These are phyloP conservation scores for Globisporangium paddicum DNA, from an alignment of 352 stramenopile species.

Conservation along the genomic window DNA sequence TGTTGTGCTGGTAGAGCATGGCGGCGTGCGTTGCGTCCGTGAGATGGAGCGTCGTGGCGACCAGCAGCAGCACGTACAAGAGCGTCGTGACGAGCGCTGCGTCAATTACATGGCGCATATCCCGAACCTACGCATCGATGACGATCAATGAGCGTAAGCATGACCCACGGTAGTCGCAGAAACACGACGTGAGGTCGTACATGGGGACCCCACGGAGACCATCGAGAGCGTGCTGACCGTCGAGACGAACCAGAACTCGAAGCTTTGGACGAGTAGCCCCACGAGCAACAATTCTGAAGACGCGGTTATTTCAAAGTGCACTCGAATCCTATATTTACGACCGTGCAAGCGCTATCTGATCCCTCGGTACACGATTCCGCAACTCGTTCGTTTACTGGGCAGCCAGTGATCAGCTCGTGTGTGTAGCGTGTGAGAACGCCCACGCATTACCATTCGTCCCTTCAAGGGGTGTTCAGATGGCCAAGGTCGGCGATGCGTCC, in stretches of 20 bases:
- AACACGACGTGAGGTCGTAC: background rate
- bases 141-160: too few species aligned
- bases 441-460: background rate
- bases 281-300: too few species aligned
- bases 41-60: background rate
- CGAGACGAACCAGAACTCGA: background rate
- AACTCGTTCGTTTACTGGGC: too few species aligned
- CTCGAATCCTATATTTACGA: too few species aligned
- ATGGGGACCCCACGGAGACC: background rate
- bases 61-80: background rate
- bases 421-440: background rate
- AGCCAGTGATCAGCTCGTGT: too few species aligned
- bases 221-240: background rate
- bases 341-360: too few species aligned
- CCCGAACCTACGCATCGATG: background rate
- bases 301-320: too few species aligned
- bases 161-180: background rate
- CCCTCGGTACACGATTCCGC: too few species aligned
- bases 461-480: too few species aligned
- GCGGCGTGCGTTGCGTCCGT: background rate
- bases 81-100: background rate
- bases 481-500: background rate
- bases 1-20: background rate
- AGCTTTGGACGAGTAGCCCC: too few species aligned
- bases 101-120: background rate